Evolutionary conservation across 768 basidiomycete species (phyloP).

Genomic region (Boletus tomentosulus): DNA sequence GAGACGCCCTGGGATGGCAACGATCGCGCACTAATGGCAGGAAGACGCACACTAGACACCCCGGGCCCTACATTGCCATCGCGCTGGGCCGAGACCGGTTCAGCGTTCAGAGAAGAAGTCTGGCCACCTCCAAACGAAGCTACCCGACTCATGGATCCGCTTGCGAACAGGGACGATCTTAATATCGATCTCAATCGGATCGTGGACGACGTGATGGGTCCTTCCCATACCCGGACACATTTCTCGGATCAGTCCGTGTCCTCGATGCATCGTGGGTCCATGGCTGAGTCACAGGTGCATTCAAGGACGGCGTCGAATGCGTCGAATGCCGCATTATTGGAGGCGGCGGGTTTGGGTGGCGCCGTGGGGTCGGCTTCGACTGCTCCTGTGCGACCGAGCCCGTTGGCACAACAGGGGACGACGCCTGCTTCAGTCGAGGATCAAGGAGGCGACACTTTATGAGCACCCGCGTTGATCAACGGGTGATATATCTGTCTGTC

Average conservation of each 20-base stretch:
- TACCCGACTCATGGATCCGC: conserved; percentile 21
- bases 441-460: not conserved
- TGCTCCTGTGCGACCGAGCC: conserved; percentile 17
- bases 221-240: conserved; percentile 13
- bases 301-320: conserved; percentile 19
- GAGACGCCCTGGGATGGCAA: conserved; percentile 20
- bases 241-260: conserved; percentile 24
- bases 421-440: not conserved
- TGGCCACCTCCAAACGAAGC: conserved; percentile 39
- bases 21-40: not conserved
- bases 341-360: conserved; percentile 19
- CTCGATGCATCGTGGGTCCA: conserved; percentile 16
- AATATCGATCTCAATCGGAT: conserved; percentile 40
- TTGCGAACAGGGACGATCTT: conserved; percentile 8
- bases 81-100: conserved; percentile 37
- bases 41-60: not conserved
- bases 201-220: conserved; percentile 49
- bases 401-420: conserved; percentile 12
- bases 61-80: not conserved
- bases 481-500: not conserved
- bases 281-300: conserved; percentile 7
- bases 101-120: conserved; percentile 45
- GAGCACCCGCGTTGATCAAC: not conserved
- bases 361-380: not conserved
- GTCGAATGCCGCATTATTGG: conserved; percentile 21